Percentiles rank a stretch among this genome's conserved stretches.
These are phyloP conservation scores for Rhizophora mangle DNA, from an alignment of 345 rosid species.

Conservation along the genomic window DNA sequence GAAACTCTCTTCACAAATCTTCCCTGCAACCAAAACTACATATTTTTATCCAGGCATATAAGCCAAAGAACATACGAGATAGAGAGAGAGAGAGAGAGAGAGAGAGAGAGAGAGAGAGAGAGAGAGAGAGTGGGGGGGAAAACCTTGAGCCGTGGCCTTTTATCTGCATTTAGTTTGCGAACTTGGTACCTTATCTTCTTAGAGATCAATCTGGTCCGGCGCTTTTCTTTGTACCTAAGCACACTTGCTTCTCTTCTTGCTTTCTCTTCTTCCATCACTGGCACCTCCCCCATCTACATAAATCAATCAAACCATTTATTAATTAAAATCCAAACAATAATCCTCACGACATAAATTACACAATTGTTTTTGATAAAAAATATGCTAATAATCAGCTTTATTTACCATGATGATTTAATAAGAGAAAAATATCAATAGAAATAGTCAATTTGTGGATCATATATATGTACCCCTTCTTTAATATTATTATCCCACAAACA, in stretches of 20 bases:
- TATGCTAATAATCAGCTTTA: too few relatives aligned
- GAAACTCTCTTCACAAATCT: constrained; percentile 49
- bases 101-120: not conserved
- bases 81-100: not conserved
- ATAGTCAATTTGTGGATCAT: too few relatives aligned
- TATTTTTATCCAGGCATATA: not conserved
- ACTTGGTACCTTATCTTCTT: constrained; percentile 83
- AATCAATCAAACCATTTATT: not conserved
- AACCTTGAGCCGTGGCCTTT: constrained; percentile 78
- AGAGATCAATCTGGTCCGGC: constrained; percentile 61
- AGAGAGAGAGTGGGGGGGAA: not conserved
- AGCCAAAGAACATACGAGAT: not conserved
- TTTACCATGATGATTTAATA: too few relatives aligned
- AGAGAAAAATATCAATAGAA: too few relatives aligned
- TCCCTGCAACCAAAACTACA: constrained; percentile 40
- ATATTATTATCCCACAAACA: too few relatives aligned
- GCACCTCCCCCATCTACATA: constrained; percentile 61
- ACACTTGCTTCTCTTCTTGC: constrained; percentile 75
- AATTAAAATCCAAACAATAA: not conserved
- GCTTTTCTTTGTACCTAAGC: constrained; percentile 71
- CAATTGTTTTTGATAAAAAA: not conserved
- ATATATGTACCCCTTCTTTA: too few relatives aligned
- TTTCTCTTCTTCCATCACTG: constrained; percentile 65
- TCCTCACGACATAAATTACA: not conserved
- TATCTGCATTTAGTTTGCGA: constrained; percentile 73